Percentiles rank a stretch among this genome's conserved stretches.
Evolutionary conservation across 768 basidiomycete genomes (phyloP).

Genomic region (Tremella mesenterica): DNA sequence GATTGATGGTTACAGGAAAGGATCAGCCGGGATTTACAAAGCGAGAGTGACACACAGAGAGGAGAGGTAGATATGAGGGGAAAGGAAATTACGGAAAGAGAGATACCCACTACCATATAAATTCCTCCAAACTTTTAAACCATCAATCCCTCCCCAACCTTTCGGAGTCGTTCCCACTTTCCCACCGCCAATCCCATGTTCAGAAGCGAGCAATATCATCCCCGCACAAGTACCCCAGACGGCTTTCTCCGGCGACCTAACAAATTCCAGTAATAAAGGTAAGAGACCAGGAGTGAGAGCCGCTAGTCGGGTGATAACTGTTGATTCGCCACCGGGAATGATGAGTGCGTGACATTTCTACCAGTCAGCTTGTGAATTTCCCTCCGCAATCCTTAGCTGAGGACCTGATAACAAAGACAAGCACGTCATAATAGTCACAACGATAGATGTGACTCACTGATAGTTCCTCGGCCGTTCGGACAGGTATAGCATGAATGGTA

Average conservation of each 20-base stretch:
- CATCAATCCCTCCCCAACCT: conserved; percentile 63
- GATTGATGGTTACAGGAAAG: too few species aligned
- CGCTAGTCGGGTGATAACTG: conserved; percentile 69
- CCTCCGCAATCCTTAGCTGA: neutral
- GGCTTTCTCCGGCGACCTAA: conserved; percentile 53
- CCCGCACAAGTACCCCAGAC: conserved; percentile 97
- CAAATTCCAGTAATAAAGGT: conserved; percentile 67
- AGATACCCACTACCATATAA: conserved; percentile 76
- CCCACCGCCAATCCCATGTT: conserved; percentile 57
- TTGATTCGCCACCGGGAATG: conserved; percentile 94
- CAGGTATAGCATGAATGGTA: conserved; percentile 47
- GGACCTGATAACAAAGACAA: too few species aligned
- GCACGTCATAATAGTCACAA: neutral
- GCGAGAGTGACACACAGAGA: conserved; percentile 1
- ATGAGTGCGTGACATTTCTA: conserved; percentile 68
- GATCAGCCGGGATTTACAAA: too few species aligned
- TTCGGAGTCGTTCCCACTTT: conserved; percentile 63
- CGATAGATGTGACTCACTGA: conserved; percentile 17
- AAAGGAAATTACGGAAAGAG: neutral
- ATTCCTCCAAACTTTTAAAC: conserved; percentile 72
- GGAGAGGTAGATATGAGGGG: neutral
- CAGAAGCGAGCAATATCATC: conserved; percentile 69
- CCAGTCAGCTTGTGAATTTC: neutral
- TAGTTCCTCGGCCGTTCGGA: conserved; percentile 70
- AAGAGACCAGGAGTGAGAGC: conserved; percentile 64